phyloP scores from a whole-genome alignment of 2,329 filamentous ascomycete genomes.

The Calonectria henricotiae region DNA sequence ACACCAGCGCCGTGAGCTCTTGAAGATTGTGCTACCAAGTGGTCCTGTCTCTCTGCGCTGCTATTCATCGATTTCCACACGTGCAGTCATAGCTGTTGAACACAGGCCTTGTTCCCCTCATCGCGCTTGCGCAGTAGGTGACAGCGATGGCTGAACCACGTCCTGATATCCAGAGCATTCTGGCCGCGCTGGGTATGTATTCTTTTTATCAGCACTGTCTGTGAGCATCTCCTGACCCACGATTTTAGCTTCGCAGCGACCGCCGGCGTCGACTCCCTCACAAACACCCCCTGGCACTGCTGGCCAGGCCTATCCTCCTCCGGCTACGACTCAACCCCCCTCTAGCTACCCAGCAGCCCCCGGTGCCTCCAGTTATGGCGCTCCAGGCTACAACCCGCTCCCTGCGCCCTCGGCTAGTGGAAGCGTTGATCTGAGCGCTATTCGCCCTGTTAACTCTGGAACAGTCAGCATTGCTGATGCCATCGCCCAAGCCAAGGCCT shows the following conservation, averaged over 20 bases:
- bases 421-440: constrained; percentile 84
- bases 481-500: constrained; percentile 87
- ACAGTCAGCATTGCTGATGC: constrained; percentile 89
- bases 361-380: constrained; percentile 50
- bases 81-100: constrained; percentile 32
- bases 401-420: constrained; percentile 82
- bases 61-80: constrained; percentile 26
- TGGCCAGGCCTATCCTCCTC: constrained; percentile 60
- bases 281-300: constrained; percentile 61
- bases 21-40: constrained; percentile 5
- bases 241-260: constrained; percentile 63
- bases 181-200: constrained; percentile 66
- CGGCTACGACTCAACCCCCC: constrained; percentile 56
- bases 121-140: constrained; percentile 37
- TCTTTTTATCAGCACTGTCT: constrained; percentile 23
- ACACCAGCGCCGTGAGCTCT: constrained; percentile 6
- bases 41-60: constrained; percentile 15
- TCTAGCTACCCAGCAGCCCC: constrained; percentile 60
- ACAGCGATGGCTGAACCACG: constrained; percentile 50
- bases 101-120: constrained; percentile 10
- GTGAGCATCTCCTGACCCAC: constrained; percentile 45
- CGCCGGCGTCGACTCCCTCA: constrained; percentile 61
- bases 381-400: constrained; percentile 63
- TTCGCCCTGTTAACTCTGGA: constrained; percentile 85
- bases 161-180: constrained; percentile 61